Base-by-base conservation (phyloP, 257 asterid species). In the Jasminum sambac region DNA sequence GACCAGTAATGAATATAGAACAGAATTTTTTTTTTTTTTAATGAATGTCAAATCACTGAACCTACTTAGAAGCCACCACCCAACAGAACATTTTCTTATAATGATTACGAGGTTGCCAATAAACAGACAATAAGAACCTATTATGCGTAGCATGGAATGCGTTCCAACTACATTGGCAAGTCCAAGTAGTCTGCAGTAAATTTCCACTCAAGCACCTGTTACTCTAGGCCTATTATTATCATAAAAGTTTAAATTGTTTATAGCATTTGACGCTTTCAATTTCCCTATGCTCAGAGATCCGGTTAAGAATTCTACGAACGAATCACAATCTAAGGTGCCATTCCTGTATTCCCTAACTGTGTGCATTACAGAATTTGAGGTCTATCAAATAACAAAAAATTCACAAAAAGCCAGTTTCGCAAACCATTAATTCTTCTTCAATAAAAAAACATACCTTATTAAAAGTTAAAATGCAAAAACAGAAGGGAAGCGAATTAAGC, bases 151-250 rank as follows among this genome's bases (percentile, higher is more conserved):
- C 16, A 52, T 19, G 21, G 61, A 66, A 46, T 19, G 14, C 34
- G 39, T 64, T 17, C 52, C 65, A 67, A 71, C 60, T 42, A 19
- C 42, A 43, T 34, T 40, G 61, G 24, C 24, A 66, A 63, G 48
- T 43, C 50, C 13, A 30, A 30, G 36, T 30, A 30, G 36, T 43
- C 50, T 43, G 14, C 34, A 55, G 10, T 55, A 14, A 4, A 55
- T 55, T 8, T 11, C 62, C 62, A 19, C 12, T 55, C 36, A 23
- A 8, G 30, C 34, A 19, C 34, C 21, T 55, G 36, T 55, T 21
- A 21, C 36, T 23, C 14, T 10, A 10, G 21, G 36, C 21, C 7
- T 19, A 55, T 55, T 6, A 17, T 17, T 11, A 50, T n/a, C 24
- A 48, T 48, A 48, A 21, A 48, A 48, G 17, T 48, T 19, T 0